Conservation (phyloP, 148 eudicot species). For the Camellia lanceoleosa region DNA sequence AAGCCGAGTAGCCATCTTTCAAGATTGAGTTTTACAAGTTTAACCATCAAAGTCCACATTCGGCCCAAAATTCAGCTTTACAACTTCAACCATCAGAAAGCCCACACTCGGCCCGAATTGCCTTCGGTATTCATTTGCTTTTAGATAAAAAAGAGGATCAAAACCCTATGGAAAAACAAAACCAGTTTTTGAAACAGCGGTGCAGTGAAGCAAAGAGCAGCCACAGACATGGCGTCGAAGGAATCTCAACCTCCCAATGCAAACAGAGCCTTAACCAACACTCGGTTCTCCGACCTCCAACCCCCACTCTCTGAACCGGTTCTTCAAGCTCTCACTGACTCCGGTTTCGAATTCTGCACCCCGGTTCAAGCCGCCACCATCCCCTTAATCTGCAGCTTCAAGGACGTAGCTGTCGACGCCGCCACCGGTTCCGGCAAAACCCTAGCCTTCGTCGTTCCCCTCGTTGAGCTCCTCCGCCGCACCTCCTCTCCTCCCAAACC, state of each 20-base stretch:
- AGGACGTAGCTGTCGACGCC: constrained; percentile 93
- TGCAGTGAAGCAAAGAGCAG: constrained; percentile 6
- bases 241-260: constrained; percentile 34
- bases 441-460: constrained; percentile 76
- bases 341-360: constrained; percentile 76
- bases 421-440: constrained; percentile 99
- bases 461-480: constrained; percentile 79
- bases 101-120: no score
- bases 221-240: constrained; percentile 14
- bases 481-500: constrained; percentile 46
- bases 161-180: background rate
- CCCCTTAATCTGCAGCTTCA: constrained; percentile 62
- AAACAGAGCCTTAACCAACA: constrained; percentile 69
- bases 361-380: constrained; percentile 95
- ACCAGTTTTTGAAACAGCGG: background rate
- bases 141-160: background rate
- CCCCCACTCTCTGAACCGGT: constrained; percentile 65
- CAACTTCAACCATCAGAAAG: no score
- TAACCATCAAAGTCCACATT: no score
- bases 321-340: constrained; percentile 46
- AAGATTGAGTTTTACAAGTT: no score
- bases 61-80: no score
- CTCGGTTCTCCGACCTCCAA: constrained; percentile 67
- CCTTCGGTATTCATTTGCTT: background rate
- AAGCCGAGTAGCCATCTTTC: no score